Evolutionary conservation across 148 eudicot genomes (phyloP).

Genomic region (Nepenthes gracilis): DNA sequence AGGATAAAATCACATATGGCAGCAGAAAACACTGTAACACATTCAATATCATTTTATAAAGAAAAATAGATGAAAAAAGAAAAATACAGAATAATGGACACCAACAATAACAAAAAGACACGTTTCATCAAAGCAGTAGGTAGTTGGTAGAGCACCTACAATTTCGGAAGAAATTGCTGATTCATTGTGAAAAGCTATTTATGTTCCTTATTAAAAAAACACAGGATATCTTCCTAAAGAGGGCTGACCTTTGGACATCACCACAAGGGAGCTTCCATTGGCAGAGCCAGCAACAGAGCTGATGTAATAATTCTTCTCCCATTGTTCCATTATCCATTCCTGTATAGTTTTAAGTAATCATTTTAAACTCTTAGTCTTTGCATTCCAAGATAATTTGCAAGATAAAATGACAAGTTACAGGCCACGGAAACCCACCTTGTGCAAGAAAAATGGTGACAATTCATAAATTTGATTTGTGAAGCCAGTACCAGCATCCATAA

Average conservation of each 20-base stretch:
- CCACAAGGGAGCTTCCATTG: conserved; percentile 85
- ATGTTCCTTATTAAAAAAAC: background rate
- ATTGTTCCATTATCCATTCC: conserved; percentile 97
- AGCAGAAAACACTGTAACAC: too few species aligned
- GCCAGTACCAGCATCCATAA: conserved; percentile 92
- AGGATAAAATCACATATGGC: too few species aligned
- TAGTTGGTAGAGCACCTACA: too few species aligned
- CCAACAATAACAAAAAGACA: too few species aligned
- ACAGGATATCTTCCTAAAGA: background rate
- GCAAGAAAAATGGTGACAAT: conserved; percentile 65
- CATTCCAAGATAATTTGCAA: background rate
- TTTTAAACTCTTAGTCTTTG: background rate
- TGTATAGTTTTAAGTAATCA: conserved; percentile 12
- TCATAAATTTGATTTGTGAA: conserved; percentile 66
- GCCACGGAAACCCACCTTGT: conserved; percentile 39
- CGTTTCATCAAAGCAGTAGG: too few species aligned
- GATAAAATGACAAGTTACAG: background rate
- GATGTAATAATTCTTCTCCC: conserved; percentile 88
- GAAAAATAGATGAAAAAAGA: too few species aligned
- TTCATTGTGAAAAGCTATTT: background rate
- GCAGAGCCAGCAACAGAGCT: conserved; percentile 72
- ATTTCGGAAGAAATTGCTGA: too few species aligned
- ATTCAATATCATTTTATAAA: too few species aligned
- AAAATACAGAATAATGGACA: too few species aligned
- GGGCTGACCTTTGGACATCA: conserved; percentile 79